Percentiles rank a stretch among this genome's conserved stretches.
phyloP scores from a whole-genome alignment of 148 eudicot species.

The Silene latifolia region DNA sequence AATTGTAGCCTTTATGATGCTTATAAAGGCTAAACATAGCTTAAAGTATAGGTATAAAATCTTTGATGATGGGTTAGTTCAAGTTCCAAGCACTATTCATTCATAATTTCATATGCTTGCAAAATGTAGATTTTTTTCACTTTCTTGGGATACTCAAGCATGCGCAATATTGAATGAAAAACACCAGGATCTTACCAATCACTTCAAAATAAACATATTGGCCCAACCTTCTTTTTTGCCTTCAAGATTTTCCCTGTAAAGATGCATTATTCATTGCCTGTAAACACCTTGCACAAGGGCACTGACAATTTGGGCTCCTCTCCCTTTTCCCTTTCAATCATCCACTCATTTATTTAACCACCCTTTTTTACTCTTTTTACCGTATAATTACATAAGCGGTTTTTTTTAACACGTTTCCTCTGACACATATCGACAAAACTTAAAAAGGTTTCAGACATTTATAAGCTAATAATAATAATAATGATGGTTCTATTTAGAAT shows the following conservation, averaged over 20 bases:
- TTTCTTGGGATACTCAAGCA: constrained; percentile 79
- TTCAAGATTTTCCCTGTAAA: constrained; percentile 28
- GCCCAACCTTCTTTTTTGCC: constrained; percentile 7
- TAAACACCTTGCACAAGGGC: constrained; percentile 28
- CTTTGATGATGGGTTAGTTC: constrained; percentile 26
- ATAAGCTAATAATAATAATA: too few species aligned
- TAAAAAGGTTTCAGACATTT: too few species aligned
- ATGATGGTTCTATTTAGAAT: too few species aligned
- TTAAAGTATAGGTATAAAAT: constrained; percentile 10
- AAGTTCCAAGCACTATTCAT: constrained; percentile 41
- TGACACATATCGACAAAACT: too few species aligned
- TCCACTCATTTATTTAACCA: neutral
- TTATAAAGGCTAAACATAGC: constrained; percentile 5
- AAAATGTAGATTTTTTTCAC: constrained; percentile 26
- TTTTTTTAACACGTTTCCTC: too few species aligned
- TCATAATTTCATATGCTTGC: constrained; percentile 1
- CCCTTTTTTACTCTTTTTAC: too few species aligned
- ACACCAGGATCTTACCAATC: constrained; percentile 28
- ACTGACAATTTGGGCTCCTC: constrained; percentile 21
- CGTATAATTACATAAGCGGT: too few species aligned
- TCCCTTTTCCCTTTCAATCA: constrained; percentile 7
- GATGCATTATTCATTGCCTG: constrained; percentile 33
- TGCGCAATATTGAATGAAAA: constrained; percentile 42
- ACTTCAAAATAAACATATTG: constrained; percentile 7
- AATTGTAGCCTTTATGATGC: constrained; percentile 19